Conservation (phyloP, 371 early-diverging fungal species). For the Conidiobolus incongruus region DNA sequence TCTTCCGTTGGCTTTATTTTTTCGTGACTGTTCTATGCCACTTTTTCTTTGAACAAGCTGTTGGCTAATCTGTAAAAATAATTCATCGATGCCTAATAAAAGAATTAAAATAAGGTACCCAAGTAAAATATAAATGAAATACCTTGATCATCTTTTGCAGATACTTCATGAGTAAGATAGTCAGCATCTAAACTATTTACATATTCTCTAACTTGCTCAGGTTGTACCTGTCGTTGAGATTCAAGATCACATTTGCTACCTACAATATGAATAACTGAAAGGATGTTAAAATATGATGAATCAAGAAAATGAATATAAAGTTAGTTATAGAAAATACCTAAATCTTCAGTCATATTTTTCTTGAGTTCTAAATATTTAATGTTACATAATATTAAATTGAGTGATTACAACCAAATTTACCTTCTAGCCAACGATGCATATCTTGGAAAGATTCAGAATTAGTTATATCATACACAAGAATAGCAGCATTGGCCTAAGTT, state of each 20-base stretch:
- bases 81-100: constrained; percentile 20
- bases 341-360: constrained; percentile 38
- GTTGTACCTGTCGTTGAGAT: constrained; percentile 26
- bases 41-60: constrained; percentile 27
- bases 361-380: constrained; percentile 21
- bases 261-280: constrained; percentile 43
- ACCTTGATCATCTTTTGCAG: constrained; percentile 50
- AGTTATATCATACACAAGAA: constrained; percentile 37
- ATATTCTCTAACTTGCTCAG: constrained; percentile 28
- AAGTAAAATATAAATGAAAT: constrained; percentile 3
- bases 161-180: constrained; percentile 37
- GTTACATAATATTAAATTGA: no score
- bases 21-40: constrained; percentile 2
- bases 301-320: background rate
- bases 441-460: constrained; percentile 31
- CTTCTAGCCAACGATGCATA: constrained; percentile 38
- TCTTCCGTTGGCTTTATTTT: background rate
- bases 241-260: constrained; percentile 56
- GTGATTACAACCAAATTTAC: no score
- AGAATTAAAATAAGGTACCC: background rate
- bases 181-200: constrained; percentile 29
- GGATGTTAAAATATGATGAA: background rate
- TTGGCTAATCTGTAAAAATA: constrained; percentile 31
- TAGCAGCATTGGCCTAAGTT: constrained; percentile 34
- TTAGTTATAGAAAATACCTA: constrained; percentile 13